Evolutionary conservation across 768 basidiomycete species (phyloP), one percentile per base, ranked within the genome.

Genomic region (Russula dissimulans): DNA sequence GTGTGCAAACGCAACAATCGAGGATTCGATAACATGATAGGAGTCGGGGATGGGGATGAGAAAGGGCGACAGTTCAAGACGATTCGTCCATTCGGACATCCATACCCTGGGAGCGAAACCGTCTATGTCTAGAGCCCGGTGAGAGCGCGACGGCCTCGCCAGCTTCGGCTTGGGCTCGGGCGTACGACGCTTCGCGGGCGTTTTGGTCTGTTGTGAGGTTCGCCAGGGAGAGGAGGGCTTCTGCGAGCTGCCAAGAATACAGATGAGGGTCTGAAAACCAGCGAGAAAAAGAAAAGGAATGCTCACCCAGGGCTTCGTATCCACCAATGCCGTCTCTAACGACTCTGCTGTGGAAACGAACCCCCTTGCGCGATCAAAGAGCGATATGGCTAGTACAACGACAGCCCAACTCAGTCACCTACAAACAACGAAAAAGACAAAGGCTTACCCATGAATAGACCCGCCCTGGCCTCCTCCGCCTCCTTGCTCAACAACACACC

Each of bases 171-270:
- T 81, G 74, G 12, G 83, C 83, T 26, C 79, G 68, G 51, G 68
- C 59, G 57, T 84, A 85, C 62, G 84, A 70, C 65, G 73, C 75
- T 69, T 84, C 83, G 38, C 80, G 73, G 61, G 74, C 70, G 44
- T 64, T 67, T 67, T 73, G 73, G 64, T 83, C 80, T 57, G 67
- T 66, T 3, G 81, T 83, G 42, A 86, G 67, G 67, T 84, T 85
- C 32, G 81, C 84, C 18, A 86, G 74, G 43, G 81, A 79, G 45
- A 85, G 59, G 14, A 85, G 71, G 26, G 82, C 81, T 68, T 86
- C 84, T 0, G 77, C 77, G 11, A 84, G 71, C 66, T 80, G 67
- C 15, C 63, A 56, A 31, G 32, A 18, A n/a, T 10, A 41, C 9
- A 15, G 39, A 41, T 41, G 10, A 41, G 39, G 4, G 15, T 14